Evolutionary conservation across 805 yeast genomes (phyloP), one percentile per base, ranked within the genome.

Genomic region (Candida pini): DNA sequence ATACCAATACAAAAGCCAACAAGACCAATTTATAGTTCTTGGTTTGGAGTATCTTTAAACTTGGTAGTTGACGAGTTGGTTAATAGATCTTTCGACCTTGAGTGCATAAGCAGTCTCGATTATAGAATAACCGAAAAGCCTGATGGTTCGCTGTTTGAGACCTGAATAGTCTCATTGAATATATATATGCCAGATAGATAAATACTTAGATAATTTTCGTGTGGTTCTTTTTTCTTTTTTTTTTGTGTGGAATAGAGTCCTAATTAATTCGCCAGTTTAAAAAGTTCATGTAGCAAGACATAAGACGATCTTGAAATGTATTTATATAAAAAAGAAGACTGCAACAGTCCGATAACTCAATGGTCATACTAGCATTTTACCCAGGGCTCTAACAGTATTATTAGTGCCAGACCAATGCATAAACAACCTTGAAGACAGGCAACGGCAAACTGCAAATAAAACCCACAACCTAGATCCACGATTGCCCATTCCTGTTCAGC

Each of bases 121-220:
- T 84, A 82, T 61, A 74, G 81, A 48, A 58, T 81, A 37, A 76
- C 82, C 3, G 80, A 68, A 53, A 67, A 64, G 48, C 88, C 89
- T 3, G 73, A 69, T 22, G 78, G 71, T 43, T 49, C 71, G 4
- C 41, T 70, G 26, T 58, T 45, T 36, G 40, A 35, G 18, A 28
- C 45, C n/a, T n/a, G n/a, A n/a, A n/a, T n/a, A n/a, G n/a, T n/a
- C n/a, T n/a, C n/a, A n/a, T n/a, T n/a, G n/a, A n/a, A n/a, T n/a
- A n/a, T n/a, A n/a, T n/a, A n/a, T n/a, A n/a, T n/a, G n/a, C n/a
- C n/a, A n/a, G n/a, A n/a, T n/a, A n/a, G n/a, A n/a, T n/a, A n/a
- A n/a, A n/a, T n/a, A n/a, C n/a, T n/a, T n/a, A n/a, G n/a, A n/a
- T n/a, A n/a, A n/a, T n/a, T n/a, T n/a, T n/a, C n/a, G n/a, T n/a